Conservation (phyloP, 2,329 filamentous ascomycete genomes). For the Teratosphaeria pseudoeucalypti region DNA sequence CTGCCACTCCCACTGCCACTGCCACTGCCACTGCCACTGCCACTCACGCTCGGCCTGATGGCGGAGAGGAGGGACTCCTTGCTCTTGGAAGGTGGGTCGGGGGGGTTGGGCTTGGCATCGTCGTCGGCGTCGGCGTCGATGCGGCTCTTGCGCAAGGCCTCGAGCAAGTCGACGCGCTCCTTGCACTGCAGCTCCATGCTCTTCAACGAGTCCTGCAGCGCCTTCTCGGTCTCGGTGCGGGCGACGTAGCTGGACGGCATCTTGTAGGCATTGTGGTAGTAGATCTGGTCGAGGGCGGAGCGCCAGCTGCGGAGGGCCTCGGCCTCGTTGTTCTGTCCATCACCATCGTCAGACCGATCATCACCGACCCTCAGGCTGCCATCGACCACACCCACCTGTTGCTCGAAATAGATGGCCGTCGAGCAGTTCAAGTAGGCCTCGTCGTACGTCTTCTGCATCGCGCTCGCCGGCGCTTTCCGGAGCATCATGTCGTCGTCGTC, state of each 20-base stretch:
- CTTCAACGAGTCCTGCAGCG: slow-evolving; percentile 68
- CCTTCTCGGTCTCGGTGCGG: slow-evolving; percentile 71
- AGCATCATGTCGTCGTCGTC: slow-evolving; percentile 9
- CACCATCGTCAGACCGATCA: not conserved
- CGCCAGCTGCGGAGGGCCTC: slow-evolving; percentile 90
- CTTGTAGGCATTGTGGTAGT: slow-evolving; percentile 71
- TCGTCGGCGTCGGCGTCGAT: slow-evolving; percentile 41
- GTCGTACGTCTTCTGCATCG: slow-evolving; percentile 94
- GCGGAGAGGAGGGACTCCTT: slow-evolving; percentile 14
- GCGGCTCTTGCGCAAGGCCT: slow-evolving; percentile 61
- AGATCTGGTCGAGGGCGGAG: slow-evolving; percentile 77
- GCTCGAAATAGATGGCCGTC: slow-evolving; percentile 91
- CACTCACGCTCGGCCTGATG: slow-evolving; percentile 1
- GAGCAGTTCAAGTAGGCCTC: slow-evolving; percentile 92
- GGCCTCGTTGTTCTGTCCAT: slow-evolving; percentile 71
- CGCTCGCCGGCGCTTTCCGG: slow-evolving; percentile 46
- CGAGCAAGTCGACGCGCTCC: slow-evolving; percentile 79
- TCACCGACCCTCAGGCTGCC: not conserved
- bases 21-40: slow-evolving; percentile 1
- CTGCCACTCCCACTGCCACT: not conserved
- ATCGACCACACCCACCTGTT: slow-evolving; percentile 52
- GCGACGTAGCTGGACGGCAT: slow-evolving; percentile 59
- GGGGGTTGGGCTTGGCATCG: slow-evolving; percentile 20
- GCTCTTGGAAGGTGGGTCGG: slow-evolving; percentile 11
- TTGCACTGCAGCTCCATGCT: slow-evolving; percentile 85